Conservation (phyloP, 805 yeast species). For the Pichia nanzhaoensis region DNA sequence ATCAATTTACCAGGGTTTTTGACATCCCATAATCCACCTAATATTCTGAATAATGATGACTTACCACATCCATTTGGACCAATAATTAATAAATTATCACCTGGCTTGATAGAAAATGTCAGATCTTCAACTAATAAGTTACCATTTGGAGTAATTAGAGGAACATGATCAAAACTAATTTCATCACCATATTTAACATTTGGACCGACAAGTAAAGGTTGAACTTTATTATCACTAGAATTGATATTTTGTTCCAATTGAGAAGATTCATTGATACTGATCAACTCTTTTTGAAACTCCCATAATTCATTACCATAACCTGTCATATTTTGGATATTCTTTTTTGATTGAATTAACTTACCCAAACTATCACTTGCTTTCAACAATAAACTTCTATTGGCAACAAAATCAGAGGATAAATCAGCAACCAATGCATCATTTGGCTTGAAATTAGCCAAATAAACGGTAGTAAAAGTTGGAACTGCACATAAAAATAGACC, state of each 20-base stretch:
- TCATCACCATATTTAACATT: constrained; percentile 44
- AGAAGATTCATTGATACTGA: constrained; percentile 35
- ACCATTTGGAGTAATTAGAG: constrained; percentile 81
- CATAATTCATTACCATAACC: constrained; percentile 77
- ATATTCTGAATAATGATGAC: constrained; percentile 81
- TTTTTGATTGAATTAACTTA: constrained; percentile 75
- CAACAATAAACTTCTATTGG: constrained; percentile 76
- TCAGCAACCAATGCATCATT: constrained; percentile 29
- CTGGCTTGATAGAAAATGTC: constrained; percentile 66
- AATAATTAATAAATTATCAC: constrained; percentile 80
- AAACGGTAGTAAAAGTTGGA: constrained; percentile 58
- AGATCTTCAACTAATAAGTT: constrained; percentile 62
- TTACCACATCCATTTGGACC: constrained; percentile 98
- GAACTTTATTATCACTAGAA: constrained; percentile 3
- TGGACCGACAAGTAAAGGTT: constrained; percentile 28
- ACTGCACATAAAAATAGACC: constrained; percentile 83
- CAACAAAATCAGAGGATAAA: constrained; percentile 77
- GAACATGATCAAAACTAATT: constrained; percentile 66
- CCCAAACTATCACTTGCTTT: constrained; percentile 87
- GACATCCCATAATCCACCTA: constrained; percentile 93
- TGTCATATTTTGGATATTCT: constrained; percentile 71
- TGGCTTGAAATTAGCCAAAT: constrained; percentile 35
- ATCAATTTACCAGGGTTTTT: constrained; percentile 45
- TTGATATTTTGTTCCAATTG: constrained; percentile 21
- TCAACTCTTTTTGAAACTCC: constrained; percentile 59